Evolutionary conservation across 352 stramenopile genomes (phyloP).

Genomic region (Phytophthora pisi): DNA sequence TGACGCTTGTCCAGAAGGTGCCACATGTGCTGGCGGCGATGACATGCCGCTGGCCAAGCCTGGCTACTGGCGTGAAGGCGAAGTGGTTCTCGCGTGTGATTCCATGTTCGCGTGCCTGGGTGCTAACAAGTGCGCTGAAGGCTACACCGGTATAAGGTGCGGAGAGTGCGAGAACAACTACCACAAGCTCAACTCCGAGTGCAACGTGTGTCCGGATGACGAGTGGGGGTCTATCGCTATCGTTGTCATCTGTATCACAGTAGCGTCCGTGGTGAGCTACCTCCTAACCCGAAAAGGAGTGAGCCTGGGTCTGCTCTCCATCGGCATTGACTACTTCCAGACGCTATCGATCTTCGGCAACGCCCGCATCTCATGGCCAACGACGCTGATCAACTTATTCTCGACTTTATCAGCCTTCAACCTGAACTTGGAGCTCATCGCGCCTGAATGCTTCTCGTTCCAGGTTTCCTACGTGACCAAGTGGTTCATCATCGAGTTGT

Average conservation of each 20-base stretch:
- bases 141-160: constrained; percentile 55
- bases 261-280: constrained; percentile 58
- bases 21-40: constrained; percentile 58
- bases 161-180: constrained; percentile 52
- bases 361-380: constrained; percentile 72
- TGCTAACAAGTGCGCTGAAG: constrained; percentile 49
- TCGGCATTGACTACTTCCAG: constrained; percentile 89
- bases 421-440: constrained; percentile 84
- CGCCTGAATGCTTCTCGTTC: constrained; percentile 79
- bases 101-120: constrained; percentile 62
- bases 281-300: constrained; percentile 65
- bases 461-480: constrained; percentile 79
- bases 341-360: constrained; percentile 84
- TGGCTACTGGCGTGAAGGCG: constrained; percentile 64
- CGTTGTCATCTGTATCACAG: constrained; percentile 55
- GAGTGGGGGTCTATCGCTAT: constrained; percentile 61
- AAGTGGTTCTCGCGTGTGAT: constrained; percentile 60
- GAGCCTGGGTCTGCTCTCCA: constrained; percentile 74
- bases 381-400: constrained; percentile 63
- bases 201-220: constrained; percentile 55
- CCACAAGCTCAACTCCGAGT: constrained; percentile 72
- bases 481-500: constrained; percentile 67
- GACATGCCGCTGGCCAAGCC: constrained; percentile 46
- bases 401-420: constrained; percentile 80
- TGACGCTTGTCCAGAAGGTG: constrained; percentile 55